phyloP scores from a whole-genome alignment of 164 flowering plant genomes.

The Vitis labrusca region DNA sequence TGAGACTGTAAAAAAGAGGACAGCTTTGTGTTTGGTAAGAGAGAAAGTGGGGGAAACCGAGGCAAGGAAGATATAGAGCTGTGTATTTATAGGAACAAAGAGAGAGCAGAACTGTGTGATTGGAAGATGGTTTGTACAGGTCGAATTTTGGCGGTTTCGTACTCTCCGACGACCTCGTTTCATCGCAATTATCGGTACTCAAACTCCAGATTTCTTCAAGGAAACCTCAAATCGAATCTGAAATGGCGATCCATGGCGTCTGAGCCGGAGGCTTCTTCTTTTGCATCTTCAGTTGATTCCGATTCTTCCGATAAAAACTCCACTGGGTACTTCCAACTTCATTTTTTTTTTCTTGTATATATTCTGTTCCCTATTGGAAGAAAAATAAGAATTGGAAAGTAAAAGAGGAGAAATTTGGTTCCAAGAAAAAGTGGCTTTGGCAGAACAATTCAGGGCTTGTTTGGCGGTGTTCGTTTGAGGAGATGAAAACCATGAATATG shows the following conservation, averaged over 20 bases:
- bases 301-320: conserved; percentile 36
- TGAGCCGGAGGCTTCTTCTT: conserved; percentile 50
- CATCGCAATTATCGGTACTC: conserved; percentile 4
- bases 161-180: conserved; percentile 17
- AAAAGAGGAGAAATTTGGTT: too few species aligned
- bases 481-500: too few species aligned
- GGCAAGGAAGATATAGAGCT: too few species aligned
- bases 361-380: not conserved
- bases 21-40: too few species aligned
- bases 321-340: conserved; percentile 29
- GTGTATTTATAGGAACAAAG: too few species aligned
- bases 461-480: too few species aligned
- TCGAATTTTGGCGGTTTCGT: conserved; percentile 36
- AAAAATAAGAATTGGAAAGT: not conserved
- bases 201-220: conserved; percentile 17
- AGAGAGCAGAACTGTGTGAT: too few species aligned
- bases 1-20: too few species aligned
- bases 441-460: too few species aligned
- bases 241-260: conserved; percentile 46
- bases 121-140: conserved; percentile 19
- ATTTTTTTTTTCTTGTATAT: not conserved
- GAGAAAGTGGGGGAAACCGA: too few species aligned
- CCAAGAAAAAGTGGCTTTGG: too few species aligned
- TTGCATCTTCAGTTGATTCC: conserved; percentile 40
- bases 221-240: conserved; percentile 16